Evolutionary conservation across 352 stramenopile genomes (phyloP), one percentile per base, ranked within the genome.

Genomic region (Phytophthora rubi): DNA sequence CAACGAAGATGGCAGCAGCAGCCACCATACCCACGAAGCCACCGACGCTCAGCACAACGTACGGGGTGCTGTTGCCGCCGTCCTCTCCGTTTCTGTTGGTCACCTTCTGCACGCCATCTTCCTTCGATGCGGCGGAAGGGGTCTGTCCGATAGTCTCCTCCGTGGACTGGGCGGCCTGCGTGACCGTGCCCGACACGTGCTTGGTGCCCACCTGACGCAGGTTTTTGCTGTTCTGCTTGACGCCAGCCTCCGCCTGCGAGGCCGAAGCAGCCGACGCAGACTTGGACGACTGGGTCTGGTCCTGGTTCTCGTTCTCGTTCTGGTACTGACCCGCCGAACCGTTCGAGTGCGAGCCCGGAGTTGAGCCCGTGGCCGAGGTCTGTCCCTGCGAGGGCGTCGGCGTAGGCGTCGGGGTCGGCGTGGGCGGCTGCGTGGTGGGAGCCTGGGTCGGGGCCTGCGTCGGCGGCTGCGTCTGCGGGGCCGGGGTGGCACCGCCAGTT

Each of bases 1-100:
- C 60, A 0, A 81, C 82, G 10, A 92, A 71, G 67, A 92, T 89
- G 28, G 75, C 82, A 0, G 67, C 76, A 5, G 54, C 85, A 8
- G 85, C 85, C 15, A 91, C 76, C 26, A 83, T 71, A 42, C 71
- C 81, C 0, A 80, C 81, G 5, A 56, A 75, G 0, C 69, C 65
- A n/a, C 84, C 56, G 3, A 85, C 49, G 15, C 64, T 33, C 21
- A 84, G 4, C 8, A 92, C 67, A 64, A 88, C 67, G 16, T 77
- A 65, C 23, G 69, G 71, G 0, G 80, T 44, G n/a, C 63, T 59
- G 10, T 44, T 71, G 21, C 30, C 26, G n/a, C 23, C 42, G 0
- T 58, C 53, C 0, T 15, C 10, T 0, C 16, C 42, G 7, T 71
- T 73, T 65, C 82, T 62, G 23, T 73, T 88, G 16, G 59, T 86